phyloP scores from a whole-genome alignment of 345 rosid genomes.

The Salix dunnii region DNA sequence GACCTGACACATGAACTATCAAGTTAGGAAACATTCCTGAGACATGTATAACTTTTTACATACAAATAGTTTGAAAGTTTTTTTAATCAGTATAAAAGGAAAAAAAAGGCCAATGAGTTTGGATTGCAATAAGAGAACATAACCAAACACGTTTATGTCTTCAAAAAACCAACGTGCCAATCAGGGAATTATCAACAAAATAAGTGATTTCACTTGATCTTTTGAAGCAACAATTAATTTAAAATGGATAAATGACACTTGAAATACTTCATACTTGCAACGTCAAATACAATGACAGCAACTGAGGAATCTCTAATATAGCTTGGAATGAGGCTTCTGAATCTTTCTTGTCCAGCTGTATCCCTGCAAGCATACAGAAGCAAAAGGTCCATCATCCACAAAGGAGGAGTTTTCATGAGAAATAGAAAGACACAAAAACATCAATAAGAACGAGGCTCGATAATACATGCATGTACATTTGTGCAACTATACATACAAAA shows the following conservation, averaged over 20 bases:
- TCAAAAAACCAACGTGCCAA: background rate
- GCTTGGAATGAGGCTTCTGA: constrained; percentile 26
- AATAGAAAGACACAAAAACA: background rate
- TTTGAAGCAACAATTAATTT: background rate
- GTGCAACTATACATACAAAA: background rate
- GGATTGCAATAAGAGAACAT: background rate
- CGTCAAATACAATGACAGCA: constrained; percentile 24
- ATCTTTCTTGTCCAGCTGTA: constrained; percentile 25
- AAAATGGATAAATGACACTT: background rate
- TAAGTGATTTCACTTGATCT: background rate
- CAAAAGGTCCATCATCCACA: background rate
- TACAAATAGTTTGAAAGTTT: background rate
- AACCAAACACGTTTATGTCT: background rate
- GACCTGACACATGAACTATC: constrained; percentile 2
- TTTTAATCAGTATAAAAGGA: background rate
- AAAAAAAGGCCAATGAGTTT: background rate
- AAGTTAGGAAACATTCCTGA: background rate
- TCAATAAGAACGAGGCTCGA: background rate
- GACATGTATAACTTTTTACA: background rate
- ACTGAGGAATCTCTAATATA: constrained; percentile 25
- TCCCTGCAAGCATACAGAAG: constrained; percentile 17
- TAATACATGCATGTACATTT: background rate
- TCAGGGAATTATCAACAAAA: background rate
- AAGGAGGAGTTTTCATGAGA: background rate
- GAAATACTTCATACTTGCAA: constrained; percentile 15